Conservation (phyloP, 441 rosid genomes). For the Lepidium campestre region DNA sequence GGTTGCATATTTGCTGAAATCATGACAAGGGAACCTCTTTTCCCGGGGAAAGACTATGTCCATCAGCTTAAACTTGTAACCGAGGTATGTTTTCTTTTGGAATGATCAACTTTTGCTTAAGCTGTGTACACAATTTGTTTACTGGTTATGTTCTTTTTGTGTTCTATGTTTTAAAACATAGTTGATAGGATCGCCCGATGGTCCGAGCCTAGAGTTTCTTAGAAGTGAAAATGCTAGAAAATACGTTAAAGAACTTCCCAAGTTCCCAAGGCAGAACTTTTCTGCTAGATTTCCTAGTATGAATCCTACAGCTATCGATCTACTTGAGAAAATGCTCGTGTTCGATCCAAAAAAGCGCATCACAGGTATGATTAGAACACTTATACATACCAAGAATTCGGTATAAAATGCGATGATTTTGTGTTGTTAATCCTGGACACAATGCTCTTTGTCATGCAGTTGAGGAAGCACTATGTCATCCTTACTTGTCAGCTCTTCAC, state of each 20-base stretch:
- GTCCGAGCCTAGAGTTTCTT: constrained; percentile 59
- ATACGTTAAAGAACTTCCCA: constrained; percentile 61
- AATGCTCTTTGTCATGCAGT: constrained; percentile 34
- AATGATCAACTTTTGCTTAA: background rate
- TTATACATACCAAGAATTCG: background rate
- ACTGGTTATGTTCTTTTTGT: background rate
- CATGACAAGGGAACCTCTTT: constrained; percentile 55
- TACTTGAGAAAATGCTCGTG: constrained; percentile 69
- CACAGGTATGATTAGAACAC: constrained; percentile 36
- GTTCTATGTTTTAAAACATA: constrained; percentile 13
- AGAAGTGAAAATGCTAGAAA: constrained; percentile 68
- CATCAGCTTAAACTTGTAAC: constrained; percentile 69
- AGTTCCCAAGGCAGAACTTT: constrained; percentile 52
- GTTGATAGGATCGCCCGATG: constrained; percentile 80
- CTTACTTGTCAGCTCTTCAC: constrained; percentile 54
- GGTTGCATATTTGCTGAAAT: constrained; percentile 78
- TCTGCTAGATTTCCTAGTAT: constrained; percentile 48
- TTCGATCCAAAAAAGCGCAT: constrained; percentile 74
- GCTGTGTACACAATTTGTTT: background rate
- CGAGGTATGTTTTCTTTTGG: constrained; percentile 38
- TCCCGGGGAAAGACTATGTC: constrained; percentile 72
- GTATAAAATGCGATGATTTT: background rate
- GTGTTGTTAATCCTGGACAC: background rate
- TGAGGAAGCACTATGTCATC: constrained; percentile 62
- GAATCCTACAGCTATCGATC: constrained; percentile 49